Conservation (phyloP, 352 stramenopile genomes). For the Peronospora tabacina region DNA sequence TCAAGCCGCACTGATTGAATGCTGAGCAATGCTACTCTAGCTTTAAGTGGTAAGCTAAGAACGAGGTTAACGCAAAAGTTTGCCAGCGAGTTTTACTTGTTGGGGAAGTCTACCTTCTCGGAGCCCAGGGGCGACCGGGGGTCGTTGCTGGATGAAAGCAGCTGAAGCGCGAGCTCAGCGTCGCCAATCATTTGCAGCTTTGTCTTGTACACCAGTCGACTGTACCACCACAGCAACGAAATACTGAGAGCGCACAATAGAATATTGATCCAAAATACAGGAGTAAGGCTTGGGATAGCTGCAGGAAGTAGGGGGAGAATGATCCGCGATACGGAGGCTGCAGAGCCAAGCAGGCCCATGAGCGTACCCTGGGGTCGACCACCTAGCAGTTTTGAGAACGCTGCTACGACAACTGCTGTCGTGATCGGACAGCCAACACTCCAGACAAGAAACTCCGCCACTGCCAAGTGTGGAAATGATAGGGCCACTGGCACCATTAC, state of each 20-base stretch:
- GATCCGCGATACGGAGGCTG: conserved; percentile 60
- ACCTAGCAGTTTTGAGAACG: conserved; percentile 68
- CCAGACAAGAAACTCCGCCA: conserved; percentile 60
- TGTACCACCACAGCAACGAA: conserved; percentile 50
- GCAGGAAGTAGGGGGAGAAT: conserved; percentile 56
- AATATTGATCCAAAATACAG: conserved; percentile 68
- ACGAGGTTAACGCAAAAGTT: neutral
- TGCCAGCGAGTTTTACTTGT: conserved; percentile 12
- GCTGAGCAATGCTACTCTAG: conserved; percentile 2
- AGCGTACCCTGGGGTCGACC: conserved; percentile 59
- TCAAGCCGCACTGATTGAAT: conserved; percentile 25
- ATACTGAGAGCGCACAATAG: conserved; percentile 45
- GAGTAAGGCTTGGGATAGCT: conserved; percentile 48
- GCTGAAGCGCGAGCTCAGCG: conserved; percentile 23
- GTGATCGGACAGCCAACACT: conserved; percentile 68
- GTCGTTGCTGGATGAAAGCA: conserved; percentile 18
- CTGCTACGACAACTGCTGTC: conserved; percentile 53
- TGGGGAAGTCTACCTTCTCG: conserved; percentile 25
- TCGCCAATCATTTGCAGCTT: conserved; percentile 37
- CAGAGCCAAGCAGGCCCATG: conserved; percentile 62
- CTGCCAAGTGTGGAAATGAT: conserved; percentile 37
- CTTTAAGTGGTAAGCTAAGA: conserved; percentile 1
- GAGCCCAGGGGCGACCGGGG: conserved; percentile 34
- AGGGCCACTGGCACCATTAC: conserved; percentile 32
- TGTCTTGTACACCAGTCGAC: conserved; percentile 34